These are phyloP conservation scores for Diaporthe eres DNA, from an alignment of 2,329 filamentous ascomycete species.

Conservation along the genomic window DNA sequence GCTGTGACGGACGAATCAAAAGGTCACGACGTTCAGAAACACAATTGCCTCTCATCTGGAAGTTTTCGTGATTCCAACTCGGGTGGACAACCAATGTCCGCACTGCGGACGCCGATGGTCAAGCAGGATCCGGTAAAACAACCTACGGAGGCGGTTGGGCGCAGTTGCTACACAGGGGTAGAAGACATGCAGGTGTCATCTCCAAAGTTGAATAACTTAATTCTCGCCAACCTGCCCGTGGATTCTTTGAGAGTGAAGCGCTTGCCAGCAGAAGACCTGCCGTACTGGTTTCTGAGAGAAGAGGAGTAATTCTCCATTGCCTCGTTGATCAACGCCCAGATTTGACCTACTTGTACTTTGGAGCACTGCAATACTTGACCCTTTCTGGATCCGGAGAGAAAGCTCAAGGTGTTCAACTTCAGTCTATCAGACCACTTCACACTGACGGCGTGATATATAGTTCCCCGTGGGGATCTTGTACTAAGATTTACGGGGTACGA, in stretches of 20 bases:
- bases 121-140: not conserved
- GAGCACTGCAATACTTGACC: not conserved
- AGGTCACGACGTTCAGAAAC: conserved; percentile 39
- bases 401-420: not conserved
- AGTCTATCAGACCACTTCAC: conserved; percentile 1
- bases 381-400: not conserved
- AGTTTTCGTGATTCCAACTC: conserved; percentile 20
- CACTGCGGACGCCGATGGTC: not conserved
- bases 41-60: not conserved
- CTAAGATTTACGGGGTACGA: not conserved
- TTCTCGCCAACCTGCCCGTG: not conserved
- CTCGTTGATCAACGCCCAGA: not conserved
- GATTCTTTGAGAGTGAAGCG: not conserved
- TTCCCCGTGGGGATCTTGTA: conserved; percentile 19
- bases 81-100: not conserved
- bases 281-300: not conserved
- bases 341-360: not conserved
- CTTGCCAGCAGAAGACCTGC: not conserved
- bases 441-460: not conserved
- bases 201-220: conserved; percentile 2
- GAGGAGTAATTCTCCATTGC: not conserved
- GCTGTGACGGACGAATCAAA: conserved; percentile 42
- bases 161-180: not conserved
- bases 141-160: not conserved
- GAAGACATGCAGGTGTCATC: not conserved